These are phyloP conservation scores for Jasminum sambac DNA, from an alignment of 257 asterid species.

Conservation along the genomic window DNA sequence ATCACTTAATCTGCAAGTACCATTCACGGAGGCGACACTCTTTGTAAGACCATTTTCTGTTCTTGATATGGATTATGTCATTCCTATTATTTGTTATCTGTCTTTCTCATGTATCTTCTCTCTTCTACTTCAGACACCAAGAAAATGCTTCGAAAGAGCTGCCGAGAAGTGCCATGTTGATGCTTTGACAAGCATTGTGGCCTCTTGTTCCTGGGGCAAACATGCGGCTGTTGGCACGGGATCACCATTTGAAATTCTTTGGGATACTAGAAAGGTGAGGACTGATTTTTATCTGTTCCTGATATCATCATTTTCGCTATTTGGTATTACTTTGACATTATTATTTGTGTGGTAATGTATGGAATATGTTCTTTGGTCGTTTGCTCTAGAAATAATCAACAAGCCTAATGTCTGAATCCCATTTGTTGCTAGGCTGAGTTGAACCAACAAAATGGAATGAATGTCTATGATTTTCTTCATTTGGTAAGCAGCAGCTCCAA, in stretches of 20 bases:
- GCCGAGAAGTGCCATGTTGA: conserved; percentile 95
- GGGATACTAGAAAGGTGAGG: conserved; percentile 80
- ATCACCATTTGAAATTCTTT: conserved; percentile 82
- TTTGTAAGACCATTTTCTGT: conserved; percentile 56
- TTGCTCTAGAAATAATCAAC: neutral
- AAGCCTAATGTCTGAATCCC: conserved; percentile 17
- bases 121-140: conserved; percentile 64
- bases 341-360: conserved; percentile 3
- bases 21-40: conserved; percentile 87
- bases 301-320: neutral
- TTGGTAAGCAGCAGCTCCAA: conserved; percentile 60
- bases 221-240: conserved; percentile 95
- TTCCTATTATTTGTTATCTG: conserved; percentile 17
- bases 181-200: conserved; percentile 81
- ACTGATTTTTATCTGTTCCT: conserved; percentile 19
- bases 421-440: conserved; percentile 55
- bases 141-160: conserved; percentile 92
- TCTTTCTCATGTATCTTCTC: conserved; percentile 14
- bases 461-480: conserved; percentile 82
- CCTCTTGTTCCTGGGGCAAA: conserved; percentile 98
- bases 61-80: conserved; percentile 10
- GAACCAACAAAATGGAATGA: conserved; percentile 53
- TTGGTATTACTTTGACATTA: neutral
- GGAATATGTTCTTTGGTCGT: conserved; percentile 15
- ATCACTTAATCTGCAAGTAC: conserved; percentile 78